Percentiles rank a stretch among this genome's conserved stretches.
phyloP scores from a whole-genome alignment of 129 eudicot species.

The Flaveria bidentis region DNA sequence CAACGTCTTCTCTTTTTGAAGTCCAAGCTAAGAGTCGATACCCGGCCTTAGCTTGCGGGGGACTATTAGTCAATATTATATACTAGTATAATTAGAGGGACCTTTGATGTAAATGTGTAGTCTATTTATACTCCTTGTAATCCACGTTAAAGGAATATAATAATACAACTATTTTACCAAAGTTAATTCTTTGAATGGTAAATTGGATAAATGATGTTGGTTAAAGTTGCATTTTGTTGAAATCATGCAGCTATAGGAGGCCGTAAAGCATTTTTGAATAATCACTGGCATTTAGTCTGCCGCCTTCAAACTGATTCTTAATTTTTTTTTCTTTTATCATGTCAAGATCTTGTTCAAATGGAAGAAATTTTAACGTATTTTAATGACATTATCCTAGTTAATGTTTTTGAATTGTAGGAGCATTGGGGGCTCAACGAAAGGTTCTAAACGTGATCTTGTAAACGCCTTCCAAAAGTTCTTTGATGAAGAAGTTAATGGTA shows the following conservation, averaged over 20 bases:
- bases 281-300: neutral
- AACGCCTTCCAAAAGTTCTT: conserved; percentile 48
- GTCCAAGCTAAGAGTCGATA: too few relatives aligned
- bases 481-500: conserved; percentile 51
- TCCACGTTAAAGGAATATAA: too few relatives aligned
- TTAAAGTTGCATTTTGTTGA: neutral
- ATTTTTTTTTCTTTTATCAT: conserved; percentile 13
- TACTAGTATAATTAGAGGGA: too few relatives aligned
- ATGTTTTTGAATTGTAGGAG: conserved; percentile 51
- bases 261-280: too few relatives aligned
- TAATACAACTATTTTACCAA: too few relatives aligned
- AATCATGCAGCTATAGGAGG: too few relatives aligned
- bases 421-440: conserved; percentile 64
- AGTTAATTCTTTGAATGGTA: neutral
- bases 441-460: conserved; percentile 63
- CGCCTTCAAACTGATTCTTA: neutral
- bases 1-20: too few relatives aligned
- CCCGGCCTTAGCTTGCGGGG: too few relatives aligned
- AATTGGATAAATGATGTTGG: neutral
- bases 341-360: neutral
- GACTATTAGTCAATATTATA: too few relatives aligned
- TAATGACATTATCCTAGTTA: neutral
- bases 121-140: too few relatives aligned
- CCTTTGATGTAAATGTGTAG: too few relatives aligned
- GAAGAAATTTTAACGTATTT: neutral